Evolutionary conservation across 139 green algal species (phyloP), one percentile per base, ranked within the genome.

Genomic region (Ulvella scutata): DNA sequence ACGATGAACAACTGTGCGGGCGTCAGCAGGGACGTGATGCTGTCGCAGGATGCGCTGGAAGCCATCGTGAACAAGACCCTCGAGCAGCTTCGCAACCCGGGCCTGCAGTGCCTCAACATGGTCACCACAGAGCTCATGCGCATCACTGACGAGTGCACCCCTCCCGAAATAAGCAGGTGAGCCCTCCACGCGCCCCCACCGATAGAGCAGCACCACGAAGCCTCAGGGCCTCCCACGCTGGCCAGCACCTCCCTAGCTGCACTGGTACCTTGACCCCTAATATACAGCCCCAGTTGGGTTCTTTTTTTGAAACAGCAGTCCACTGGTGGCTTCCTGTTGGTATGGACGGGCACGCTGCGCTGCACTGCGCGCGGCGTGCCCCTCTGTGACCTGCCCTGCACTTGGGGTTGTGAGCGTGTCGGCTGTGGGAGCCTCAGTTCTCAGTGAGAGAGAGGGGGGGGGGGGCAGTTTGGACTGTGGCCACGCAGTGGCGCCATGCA

Each of bases 81-180:
- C 9, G 51, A 67, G 51, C 51, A 67, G 51, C 51, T 67, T n/a
- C 51, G 51, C 51, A 67, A 67, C 51, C 51, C 51, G 6, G 51
- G 51, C 0, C 26, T 76, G 72, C 78, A 84, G 72, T 88, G 82
- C 78, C 81, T 86, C 73, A 81, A 88, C 31, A 89, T 90, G 72
- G 89, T 94, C 9, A 86, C 89, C 67, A 78, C 79, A 23, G 93
- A 98, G 85, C 86, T 98, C 73, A 81, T 97, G 62, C 80, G 84
- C 38, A 91, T 96, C 28, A 85, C 89, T 28, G 84, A 86, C 36
- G 77, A 88, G 61, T 91, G 87, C 44, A 84, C 84, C 33, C 87
- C 92, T 10, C 72, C 75, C 20, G 88, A 96, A 73, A 72, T 94
- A 9, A 74, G 38, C 76, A 88, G 87, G 87, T 73, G 72, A 23